phyloP scores from a whole-genome alignment of 345 rosid species.

The Pseudoturritis turrita region DNA sequence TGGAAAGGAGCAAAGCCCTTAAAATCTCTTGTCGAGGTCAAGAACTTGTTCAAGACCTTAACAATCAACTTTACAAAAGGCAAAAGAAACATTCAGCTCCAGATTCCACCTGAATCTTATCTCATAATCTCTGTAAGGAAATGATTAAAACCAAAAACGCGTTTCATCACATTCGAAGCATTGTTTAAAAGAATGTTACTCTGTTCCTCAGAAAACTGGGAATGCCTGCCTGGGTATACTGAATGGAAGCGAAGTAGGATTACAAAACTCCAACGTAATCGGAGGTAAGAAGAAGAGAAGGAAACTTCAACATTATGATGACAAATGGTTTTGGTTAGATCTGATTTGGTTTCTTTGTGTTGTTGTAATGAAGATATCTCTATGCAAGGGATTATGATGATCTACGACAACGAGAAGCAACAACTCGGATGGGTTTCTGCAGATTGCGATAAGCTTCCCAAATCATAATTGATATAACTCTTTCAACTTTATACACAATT shows the following conservation, averaged over 20 bases:
- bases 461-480: too few relatives aligned
- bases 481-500: not conserved
- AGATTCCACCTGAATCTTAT: slow-evolving; percentile 61
- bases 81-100: slow-evolving; percentile 42
- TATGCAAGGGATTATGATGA: slow-evolving; percentile 54
- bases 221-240: slow-evolving; percentile 76
- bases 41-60: slow-evolving; percentile 55
- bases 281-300: slow-evolving; percentile 46
- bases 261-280: slow-evolving; percentile 44
- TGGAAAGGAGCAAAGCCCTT: slow-evolving; percentile 73
- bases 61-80: slow-evolving; percentile 35
- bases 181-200: too few relatives aligned
- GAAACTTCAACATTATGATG: not conserved
- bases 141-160: not conserved
- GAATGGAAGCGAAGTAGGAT: slow-evolving; percentile 50
- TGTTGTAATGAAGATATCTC: slow-evolving; percentile 36
- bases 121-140: slow-evolving; percentile 61
- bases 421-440: slow-evolving; percentile 66
- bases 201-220: slow-evolving; percentile 51
- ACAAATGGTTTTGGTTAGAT: not conserved
- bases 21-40: slow-evolving; percentile 45
- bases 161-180: not conserved
- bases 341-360: not conserved
- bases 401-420: slow-evolving; percentile 65
- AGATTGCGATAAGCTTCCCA: slow-evolving; percentile 50